phyloP scores from a whole-genome alignment of 2,329 filamentous ascomycete species.

The Aspergillus sp. region DNA sequence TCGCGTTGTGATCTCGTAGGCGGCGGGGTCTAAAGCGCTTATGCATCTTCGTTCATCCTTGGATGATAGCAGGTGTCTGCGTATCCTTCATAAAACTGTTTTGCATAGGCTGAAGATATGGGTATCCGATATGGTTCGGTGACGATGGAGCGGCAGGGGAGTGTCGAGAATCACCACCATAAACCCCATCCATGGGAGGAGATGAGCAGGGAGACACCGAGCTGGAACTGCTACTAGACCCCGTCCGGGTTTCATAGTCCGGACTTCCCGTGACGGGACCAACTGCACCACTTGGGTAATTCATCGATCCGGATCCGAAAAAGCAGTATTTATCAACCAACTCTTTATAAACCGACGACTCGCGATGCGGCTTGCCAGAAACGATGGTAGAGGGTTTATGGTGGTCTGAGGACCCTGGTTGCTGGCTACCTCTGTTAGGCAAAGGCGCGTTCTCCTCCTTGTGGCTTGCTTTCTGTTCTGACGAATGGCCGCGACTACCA shows the following conservation, averaged over 20 bases:
- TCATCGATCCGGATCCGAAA: constrained; percentile 58
- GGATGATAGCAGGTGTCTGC: constrained; percentile 48
- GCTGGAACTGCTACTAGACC: constrained; percentile 12
- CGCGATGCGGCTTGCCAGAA: constrained; percentile 68
- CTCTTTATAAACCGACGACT: constrained; percentile 92
- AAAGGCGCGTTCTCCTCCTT: constrained; percentile 21
- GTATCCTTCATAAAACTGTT: constrained; percentile 49
- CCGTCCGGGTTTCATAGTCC: constrained; percentile 2
- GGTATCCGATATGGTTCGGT: constrained; percentile 45
- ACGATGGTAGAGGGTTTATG: constrained; percentile 57
- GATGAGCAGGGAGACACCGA: constrained; percentile 28
- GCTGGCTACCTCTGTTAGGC: constrained; percentile 20
- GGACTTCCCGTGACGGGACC: background rate
- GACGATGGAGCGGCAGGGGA: constrained; percentile 37
- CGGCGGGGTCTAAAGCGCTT: background rate
- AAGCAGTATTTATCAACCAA: constrained; percentile 99
- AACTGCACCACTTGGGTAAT: constrained; percentile 31
- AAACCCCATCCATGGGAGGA: constrained; percentile 26
- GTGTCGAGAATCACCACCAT: constrained; percentile 9
- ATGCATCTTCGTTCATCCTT: constrained; percentile 26
- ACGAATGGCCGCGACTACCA: constrained; percentile 17
- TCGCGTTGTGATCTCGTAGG: background rate
- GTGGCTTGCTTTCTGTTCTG: constrained; percentile 9
- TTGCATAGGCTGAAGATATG: constrained; percentile 45
- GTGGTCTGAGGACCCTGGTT: constrained; percentile 24